Percentiles rank a stretch among this genome's conserved stretches.
Evolutionary conservation across 2,329 filamentous ascomycete species (phyloP).

Genomic region (Venturia asperata): DNA sequence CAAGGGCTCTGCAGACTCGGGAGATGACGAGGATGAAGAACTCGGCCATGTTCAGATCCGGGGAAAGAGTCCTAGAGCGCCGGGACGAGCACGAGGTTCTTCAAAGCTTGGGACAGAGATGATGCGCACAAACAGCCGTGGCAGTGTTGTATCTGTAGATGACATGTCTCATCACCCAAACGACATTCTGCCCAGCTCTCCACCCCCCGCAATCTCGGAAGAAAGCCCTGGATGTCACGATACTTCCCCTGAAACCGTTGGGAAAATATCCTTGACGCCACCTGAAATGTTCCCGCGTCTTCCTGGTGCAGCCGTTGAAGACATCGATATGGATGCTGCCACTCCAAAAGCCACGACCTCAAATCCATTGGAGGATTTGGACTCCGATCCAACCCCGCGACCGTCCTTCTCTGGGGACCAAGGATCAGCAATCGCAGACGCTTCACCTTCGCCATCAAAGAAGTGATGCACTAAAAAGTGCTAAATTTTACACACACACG

Average conservation of each 20-base stretch:
- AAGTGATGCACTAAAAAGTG: not conserved
- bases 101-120: constrained; percentile 94
- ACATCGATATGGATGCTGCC: constrained; percentile 33
- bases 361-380: not conserved
- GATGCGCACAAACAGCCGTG: constrained; percentile 94
- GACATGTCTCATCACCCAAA: constrained; percentile 31
- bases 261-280: constrained; percentile 18
- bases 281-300: constrained; percentile 43
- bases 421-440: not conserved
- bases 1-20: constrained; percentile 73
- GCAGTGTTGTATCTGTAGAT: constrained; percentile 56
- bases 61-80: constrained; percentile 45
- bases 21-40: constrained; percentile 93
- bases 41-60: constrained; percentile 53
- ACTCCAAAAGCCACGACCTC: constrained; percentile 7
- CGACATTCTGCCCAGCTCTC: constrained; percentile 32
- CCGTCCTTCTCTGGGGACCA: constrained; percentile 4
- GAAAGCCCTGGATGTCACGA: constrained; percentile 21
- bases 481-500: not conserved
- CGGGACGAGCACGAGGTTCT: constrained; percentile 37
- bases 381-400: constrained; percentile 16
- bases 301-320: constrained; percentile 36
- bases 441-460: not conserved
- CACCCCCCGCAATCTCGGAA: constrained; percentile 37
- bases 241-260: constrained; percentile 26